phyloP scores from a whole-genome alignment of 176 grass and related monocot genomes.

The Miscanthus lutarioriparius region DNA sequence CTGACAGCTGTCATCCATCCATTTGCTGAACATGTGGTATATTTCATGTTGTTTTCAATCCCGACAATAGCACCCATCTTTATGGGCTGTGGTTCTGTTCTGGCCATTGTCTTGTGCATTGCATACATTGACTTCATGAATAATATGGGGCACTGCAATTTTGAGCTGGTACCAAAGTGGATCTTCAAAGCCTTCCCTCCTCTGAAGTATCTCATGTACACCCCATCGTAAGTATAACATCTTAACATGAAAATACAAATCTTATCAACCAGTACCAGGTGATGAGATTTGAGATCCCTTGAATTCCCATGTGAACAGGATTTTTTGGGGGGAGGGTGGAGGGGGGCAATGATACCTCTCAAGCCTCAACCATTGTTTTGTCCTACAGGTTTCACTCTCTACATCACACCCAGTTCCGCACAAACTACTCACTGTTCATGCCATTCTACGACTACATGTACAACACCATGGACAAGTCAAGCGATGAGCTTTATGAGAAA shows the following conservation, averaged over 20 bases:
- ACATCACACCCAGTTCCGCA: conserved; percentile 88
- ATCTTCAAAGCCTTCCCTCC: conserved; percentile 71
- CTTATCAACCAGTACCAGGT: neutral
- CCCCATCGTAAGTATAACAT: conserved; percentile 82
- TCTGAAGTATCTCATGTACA: conserved; percentile 97
- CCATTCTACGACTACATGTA: conserved; percentile 93
- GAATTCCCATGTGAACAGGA: neutral
- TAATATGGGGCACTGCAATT: conserved; percentile 95
- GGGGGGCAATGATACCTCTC: neutral
- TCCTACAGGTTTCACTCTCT: conserved; percentile 82
- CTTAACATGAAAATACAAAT: conserved; percentile 29
- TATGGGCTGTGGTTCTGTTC: conserved; percentile 42
- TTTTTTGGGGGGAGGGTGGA: neutral
- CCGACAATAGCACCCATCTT: conserved; percentile 47
- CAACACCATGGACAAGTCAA: conserved; percentile 77
- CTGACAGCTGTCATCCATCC: conserved; percentile 90
- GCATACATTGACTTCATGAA: conserved; percentile 88
- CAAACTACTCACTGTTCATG: conserved; percentile 91
- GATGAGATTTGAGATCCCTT: conserved; percentile 11
- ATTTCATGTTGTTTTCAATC: conserved; percentile 70
- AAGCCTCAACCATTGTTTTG: neutral
- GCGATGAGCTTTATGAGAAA: conserved; percentile 67
- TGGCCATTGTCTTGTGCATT: conserved; percentile 40
- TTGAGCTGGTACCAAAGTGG: conserved; percentile 82
- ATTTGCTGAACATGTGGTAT: conserved; percentile 77